Percentiles rank a stretch among this genome's conserved stretches.
phyloP scores from a whole-genome alignment of 2,329 filamentous ascomycete species.

The Calonectria pteridis region DNA sequence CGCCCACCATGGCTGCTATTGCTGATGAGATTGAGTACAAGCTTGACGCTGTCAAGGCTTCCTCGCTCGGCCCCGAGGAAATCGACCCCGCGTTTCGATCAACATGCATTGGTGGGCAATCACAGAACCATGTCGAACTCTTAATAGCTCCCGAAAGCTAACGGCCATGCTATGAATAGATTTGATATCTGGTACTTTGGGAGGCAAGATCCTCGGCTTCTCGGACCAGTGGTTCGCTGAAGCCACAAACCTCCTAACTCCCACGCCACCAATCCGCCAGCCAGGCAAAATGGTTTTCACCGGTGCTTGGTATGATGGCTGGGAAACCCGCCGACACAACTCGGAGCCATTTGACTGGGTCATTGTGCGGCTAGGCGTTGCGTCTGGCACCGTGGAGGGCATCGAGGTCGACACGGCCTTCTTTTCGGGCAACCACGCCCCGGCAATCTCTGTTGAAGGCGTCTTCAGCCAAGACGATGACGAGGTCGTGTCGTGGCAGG shows the following conservation, averaged over 20 bases:
- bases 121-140: neutral
- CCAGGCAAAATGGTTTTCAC: constrained; percentile 77
- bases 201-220: constrained; percentile 73
- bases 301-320: constrained; percentile 79
- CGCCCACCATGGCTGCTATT: constrained; percentile 50
- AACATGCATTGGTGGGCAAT: constrained; percentile 67
- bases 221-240: constrained; percentile 79
- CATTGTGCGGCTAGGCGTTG: constrained; percentile 74
- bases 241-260: constrained; percentile 73
- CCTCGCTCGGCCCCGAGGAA: constrained; percentile 61
- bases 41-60: constrained; percentile 66
- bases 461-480: constrained; percentile 75
- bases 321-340: constrained; percentile 78
- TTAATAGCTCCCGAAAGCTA: neutral
- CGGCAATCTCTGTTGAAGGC: constrained; percentile 82
- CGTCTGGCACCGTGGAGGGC: constrained; percentile 78
- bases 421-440: constrained; percentile 87
- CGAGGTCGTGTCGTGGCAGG: constrained; percentile 73
- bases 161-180: constrained; percentile 54
- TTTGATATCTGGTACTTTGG: constrained; percentile 70
- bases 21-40: constrained; percentile 65
- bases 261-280: constrained; percentile 72
- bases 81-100: constrained; percentile 74
- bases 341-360: constrained; percentile 75
- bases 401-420: constrained; percentile 85